These are phyloP conservation scores for Diversispora eburnea DNA, from an alignment of 192 early-diverging fungal species.

Conservation along the genomic window DNA sequence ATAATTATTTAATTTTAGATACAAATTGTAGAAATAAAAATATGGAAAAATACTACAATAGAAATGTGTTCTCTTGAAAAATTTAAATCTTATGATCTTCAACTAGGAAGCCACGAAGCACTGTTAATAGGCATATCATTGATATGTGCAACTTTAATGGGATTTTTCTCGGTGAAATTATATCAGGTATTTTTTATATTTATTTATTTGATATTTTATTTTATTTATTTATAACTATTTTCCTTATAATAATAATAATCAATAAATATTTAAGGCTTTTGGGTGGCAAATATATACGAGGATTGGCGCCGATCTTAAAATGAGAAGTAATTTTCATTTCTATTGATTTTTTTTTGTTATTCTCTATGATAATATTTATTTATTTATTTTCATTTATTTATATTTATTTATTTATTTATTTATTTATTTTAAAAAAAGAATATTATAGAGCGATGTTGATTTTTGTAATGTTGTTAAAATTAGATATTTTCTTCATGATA, in stretches of 20 bases:
- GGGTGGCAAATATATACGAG: conserved; percentile 50
- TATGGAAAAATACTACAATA: background rate
- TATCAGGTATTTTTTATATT: conserved; percentile 22
- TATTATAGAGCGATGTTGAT: conserved; percentile 72
- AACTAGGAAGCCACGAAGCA: background rate
- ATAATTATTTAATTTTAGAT: background rate
- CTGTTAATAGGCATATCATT: conserved; percentile 15
- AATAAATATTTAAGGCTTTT: background rate
- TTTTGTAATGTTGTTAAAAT: conserved; percentile 74
- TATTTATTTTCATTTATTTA: background rate
- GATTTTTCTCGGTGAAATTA: conserved; percentile 8
- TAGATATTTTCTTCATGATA: conserved; percentile 83
- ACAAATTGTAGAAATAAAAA: conserved; percentile 26
- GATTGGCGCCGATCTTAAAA: conserved; percentile 61
- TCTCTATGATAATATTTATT: background rate
- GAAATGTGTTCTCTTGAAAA: background rate
- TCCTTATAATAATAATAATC: too few relatives aligned
- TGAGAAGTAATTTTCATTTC: conserved; percentile 43
- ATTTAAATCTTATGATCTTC: too few relatives aligned
- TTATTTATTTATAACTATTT: too few relatives aligned
- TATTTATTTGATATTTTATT: too few relatives aligned
- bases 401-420: background rate
- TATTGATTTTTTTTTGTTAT: background rate
- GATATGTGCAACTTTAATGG: conserved; percentile 6
- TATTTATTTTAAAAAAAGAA: conserved; percentile 28